A percentile compares a stretch with the other conserved stretches of the same genome.
These are phyloP conservation scores for Botrytis fragariae DNA, from an alignment of 2,329 filamentous ascomycete genomes.

Conservation along the genomic window DNA sequence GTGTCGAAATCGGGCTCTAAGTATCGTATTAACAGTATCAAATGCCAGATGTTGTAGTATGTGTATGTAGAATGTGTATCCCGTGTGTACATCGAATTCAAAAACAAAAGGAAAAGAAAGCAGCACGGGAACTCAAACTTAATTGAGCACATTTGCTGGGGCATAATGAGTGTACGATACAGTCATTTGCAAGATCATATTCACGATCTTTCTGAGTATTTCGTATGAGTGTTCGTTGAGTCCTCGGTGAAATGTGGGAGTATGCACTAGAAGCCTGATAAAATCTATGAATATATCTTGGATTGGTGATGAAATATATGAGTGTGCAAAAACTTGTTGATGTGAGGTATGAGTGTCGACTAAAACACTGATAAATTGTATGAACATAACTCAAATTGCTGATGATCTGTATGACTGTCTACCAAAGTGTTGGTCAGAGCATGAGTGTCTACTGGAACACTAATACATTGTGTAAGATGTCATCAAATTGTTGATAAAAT, in stretches of 20 bases:
- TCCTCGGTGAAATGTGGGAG: neutral
- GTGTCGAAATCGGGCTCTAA: neutral
- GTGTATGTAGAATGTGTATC: neutral
- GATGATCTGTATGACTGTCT: neutral
- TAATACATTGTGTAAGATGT: neutral
- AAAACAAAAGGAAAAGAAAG: neutral
- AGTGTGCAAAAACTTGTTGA: neutral
- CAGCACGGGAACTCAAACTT: neutral
- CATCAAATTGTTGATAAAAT: neutral
- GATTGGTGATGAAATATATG: neutral
- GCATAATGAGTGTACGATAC: neutral
- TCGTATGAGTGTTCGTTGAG: neutral
- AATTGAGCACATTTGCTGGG: neutral
- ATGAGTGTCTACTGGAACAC: neutral
- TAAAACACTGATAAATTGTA: neutral
- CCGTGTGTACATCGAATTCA: neutral
- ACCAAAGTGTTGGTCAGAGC: neutral
- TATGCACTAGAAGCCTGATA: neutral
- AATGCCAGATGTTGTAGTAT: neutral
- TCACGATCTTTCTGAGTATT: neutral
- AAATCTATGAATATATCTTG: neutral
- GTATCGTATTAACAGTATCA: neutral
- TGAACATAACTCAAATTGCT: neutral
- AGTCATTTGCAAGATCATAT: neutral
- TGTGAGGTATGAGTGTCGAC: neutral